Evolutionary conservation across 495 filamentous ascomycete genomes (phyloP).

Genomic region (Hypoxylon crocopeplum): DNA sequence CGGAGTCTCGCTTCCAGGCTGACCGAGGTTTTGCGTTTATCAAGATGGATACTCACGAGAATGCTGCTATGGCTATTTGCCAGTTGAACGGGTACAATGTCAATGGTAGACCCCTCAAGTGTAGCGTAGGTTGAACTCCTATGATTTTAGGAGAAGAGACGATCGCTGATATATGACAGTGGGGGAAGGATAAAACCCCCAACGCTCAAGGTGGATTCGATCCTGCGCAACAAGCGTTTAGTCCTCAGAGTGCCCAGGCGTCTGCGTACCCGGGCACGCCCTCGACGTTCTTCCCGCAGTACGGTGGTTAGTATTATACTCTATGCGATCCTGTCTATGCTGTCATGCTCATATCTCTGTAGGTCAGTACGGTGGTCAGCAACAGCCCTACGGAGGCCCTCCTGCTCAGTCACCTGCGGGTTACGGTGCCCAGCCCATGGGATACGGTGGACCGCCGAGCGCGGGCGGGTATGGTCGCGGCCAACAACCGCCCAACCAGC

Average conservation of each 20-base stretch:
- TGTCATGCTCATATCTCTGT: slow-evolving; percentile 39
- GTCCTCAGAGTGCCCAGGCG: slow-evolving; percentile 64
- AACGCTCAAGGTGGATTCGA: slow-evolving; percentile 78
- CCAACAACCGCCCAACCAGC: slow-evolving; percentile 73
- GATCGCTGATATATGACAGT: slow-evolving; percentile 60
- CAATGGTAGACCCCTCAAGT: slow-evolving; percentile 96
- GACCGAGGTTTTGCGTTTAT: slow-evolving; percentile 98
- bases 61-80: slow-evolving; percentile 98
- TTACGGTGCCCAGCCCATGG: slow-evolving; percentile 69
- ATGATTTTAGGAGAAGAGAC: background rate
- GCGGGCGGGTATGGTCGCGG: slow-evolving; percentile 85
- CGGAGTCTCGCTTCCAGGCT: slow-evolving; percentile 96
- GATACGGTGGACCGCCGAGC: slow-evolving; percentile 67
- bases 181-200: slow-evolving; percentile 98
- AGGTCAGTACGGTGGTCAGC: slow-evolving; percentile 60
- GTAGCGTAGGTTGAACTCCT: slow-evolving; percentile 75
- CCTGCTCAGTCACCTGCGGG: slow-evolving; percentile 66
- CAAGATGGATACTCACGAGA: slow-evolving; percentile 99
- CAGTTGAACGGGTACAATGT: slow-evolving; percentile 97
- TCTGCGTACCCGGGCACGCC: slow-evolving; percentile 74
- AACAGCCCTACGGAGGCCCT: slow-evolving; percentile 57
- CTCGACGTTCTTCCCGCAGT: slow-evolving; percentile 92
- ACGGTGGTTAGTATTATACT: slow-evolving; percentile 72
- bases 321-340: slow-evolving; percentile 34
- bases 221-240: slow-evolving; percentile 76